Conservation (phyloP, 495 filamentous ascomycete species). For the Daldinia grandis region DNA sequence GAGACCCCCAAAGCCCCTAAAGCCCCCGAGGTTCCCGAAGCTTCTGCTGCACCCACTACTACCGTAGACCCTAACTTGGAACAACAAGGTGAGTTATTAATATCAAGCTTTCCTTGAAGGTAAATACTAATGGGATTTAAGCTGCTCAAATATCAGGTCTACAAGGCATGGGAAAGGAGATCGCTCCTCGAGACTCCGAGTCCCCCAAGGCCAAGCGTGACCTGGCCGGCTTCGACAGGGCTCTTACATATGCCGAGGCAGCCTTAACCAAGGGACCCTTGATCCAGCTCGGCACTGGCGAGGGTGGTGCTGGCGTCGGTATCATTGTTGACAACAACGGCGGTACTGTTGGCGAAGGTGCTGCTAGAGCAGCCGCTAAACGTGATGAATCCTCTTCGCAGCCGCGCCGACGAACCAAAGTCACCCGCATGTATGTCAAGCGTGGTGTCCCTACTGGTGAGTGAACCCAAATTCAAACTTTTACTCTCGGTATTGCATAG, state of each 20-base stretch:
- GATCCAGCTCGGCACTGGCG: constrained; percentile 58
- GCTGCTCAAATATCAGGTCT: constrained; percentile 53
- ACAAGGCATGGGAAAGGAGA: constrained; percentile 61
- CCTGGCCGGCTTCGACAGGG: constrained; percentile 58
- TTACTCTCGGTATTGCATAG: background rate
- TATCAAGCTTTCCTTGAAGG: background rate
- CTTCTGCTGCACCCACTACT: background rate
- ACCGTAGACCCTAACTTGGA: constrained; percentile 48
- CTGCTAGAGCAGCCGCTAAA: constrained; percentile 34
- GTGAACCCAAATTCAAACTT: constrained; percentile 10
- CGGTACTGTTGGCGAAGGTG: constrained; percentile 23
- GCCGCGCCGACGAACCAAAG: constrained; percentile 50
- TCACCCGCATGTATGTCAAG: constrained; percentile 61
- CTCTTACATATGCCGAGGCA: constrained; percentile 56
- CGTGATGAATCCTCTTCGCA: constrained; percentile 47
- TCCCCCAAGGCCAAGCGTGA: constrained; percentile 49
- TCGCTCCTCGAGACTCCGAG: constrained; percentile 51
- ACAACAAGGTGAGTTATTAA: constrained; percentile 46
- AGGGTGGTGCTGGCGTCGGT: constrained; percentile 57
- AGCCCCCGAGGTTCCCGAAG: constrained; percentile 12
- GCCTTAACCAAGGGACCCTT: constrained; percentile 57
- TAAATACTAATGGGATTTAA: constrained; percentile 30
- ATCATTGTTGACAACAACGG: constrained; percentile 57
- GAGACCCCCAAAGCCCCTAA: constrained; percentile 24
- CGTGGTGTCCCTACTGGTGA: constrained; percentile 56